Base-by-base conservation (phyloP, 805 yeast species). In the Maudiozyma bulderi region DNA sequence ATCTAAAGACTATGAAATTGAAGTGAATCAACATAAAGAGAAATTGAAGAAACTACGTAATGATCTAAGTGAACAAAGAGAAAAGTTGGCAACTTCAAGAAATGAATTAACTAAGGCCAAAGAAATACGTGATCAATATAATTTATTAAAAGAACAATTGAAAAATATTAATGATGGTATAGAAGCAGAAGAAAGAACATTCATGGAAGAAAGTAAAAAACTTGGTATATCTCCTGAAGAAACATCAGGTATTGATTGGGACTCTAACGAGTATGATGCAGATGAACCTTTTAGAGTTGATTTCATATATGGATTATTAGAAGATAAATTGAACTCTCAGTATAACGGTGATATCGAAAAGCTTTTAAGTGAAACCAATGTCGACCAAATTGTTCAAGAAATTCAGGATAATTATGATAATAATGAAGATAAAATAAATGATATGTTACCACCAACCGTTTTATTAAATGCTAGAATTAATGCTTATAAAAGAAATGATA, bases 261-360 rank as follows among this genome's bases (percentile, higher is more conserved):
- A 59, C 63, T 55, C 73, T 66, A 82, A 81, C 29, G 80, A 75
- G 49, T 83, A 80, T 57, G 91, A 85, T 65, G 91, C 95, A 0
- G 97, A 90, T 66, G 91, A 86, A 60, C 96, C 96, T n/a, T 91
- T 87, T 66, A 75, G 84, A 45, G 76, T 87, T 9, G 73, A 76
- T 59, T 72, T 78, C 6, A 72, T 86, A 11, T 82, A 76, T 58
- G 75, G 78, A 39, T 74, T 73, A 53, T 65, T 85, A n/a, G 74
- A 73, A 48, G 53, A 60, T 4, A 68, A 68, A 52, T 52, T 75
- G 13, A 67, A 66, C 30, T 60, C 62, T 34, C 58, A 62, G 26
- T 64, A 61, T 45, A 56, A 52, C 20, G 61, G 66, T 11, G 55
- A 57, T 43, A 52, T 68, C 40, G 66, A 64, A 13, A 54, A 58